Evolutionary conservation across 768 basidiomycete genomes (phyloP).

Genomic region (Pluteus cervinus): DNA sequence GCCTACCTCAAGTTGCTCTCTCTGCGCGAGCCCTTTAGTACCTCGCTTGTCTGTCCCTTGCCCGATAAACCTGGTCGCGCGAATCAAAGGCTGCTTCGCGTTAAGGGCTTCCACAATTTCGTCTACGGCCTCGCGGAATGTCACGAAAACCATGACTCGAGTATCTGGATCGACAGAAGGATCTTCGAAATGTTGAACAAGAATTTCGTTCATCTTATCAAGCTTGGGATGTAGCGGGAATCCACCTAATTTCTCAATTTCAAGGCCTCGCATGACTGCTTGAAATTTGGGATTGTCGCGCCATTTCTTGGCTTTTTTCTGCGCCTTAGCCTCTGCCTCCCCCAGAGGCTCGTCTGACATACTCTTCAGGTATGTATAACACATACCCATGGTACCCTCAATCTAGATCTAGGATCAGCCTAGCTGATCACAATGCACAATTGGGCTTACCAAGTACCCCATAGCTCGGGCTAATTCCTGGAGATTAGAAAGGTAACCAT

Average conservation of each 20-base stretch:
- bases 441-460: slow-evolving; percentile 70
- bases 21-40: slow-evolving; percentile 84
- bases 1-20: slow-evolving; percentile 81
- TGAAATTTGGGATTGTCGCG: slow-evolving; percentile 55
- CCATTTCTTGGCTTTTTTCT: slow-evolving; percentile 38
- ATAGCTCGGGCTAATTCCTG: slow-evolving; percentile 67
- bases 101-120: slow-evolving; percentile 84
- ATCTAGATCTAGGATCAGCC: slow-evolving; percentile 38
- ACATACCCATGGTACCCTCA: slow-evolving; percentile 79
- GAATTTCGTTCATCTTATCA: slow-evolving; percentile 68
- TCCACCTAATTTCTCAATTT: slow-evolving; percentile 46
- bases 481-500: slow-evolving; percentile 46
- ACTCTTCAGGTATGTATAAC: slow-evolving; percentile 56
- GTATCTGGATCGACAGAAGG: slow-evolving; percentile 38
- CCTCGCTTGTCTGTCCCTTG: slow-evolving; percentile 84
- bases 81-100: slow-evolving; percentile 69
- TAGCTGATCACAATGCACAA: not conserved
- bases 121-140: slow-evolving; percentile 85
- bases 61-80: slow-evolving; percentile 84
- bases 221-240: slow-evolving; percentile 86
- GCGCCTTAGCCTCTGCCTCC: slow-evolving; percentile 14
- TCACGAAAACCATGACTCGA: slow-evolving; percentile 90
- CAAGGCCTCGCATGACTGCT: slow-evolving; percentile 61
- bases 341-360: slow-evolving; percentile 33
- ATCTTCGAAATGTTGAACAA: slow-evolving; percentile 74